Conservation (phyloP, 768 basidiomycete genomes). For the Dictyophora rubrovolvata region DNA sequence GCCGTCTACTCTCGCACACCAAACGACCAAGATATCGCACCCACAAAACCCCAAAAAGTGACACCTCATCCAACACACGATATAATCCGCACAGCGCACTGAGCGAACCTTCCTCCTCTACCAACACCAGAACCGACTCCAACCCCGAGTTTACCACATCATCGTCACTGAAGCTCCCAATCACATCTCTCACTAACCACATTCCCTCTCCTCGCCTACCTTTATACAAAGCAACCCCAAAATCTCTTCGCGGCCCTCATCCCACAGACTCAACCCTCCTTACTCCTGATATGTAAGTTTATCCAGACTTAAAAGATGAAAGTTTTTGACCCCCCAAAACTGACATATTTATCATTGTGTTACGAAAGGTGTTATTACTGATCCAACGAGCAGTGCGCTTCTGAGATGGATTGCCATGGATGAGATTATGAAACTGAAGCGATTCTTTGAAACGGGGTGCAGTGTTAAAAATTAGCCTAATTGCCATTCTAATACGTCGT, state of each 20-base stretch:
- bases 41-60: neutral
- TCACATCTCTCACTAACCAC: conserved; percentile 13
- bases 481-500: no score
- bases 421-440: no score
- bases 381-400: no score
- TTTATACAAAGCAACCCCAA: conserved; percentile 15
- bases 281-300: no score
- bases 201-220: conserved; percentile 17
- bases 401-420: no score
- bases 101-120: conserved; percentile 7
- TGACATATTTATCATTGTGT: no score
- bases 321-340: no score
- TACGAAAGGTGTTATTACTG: no score
- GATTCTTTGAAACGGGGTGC: no score
- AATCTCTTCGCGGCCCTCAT: conserved; percentile 14
- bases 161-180: conserved; percentile 10
- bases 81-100: conserved; percentile 13
- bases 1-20: conserved; percentile 11
- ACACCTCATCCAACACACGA: conserved; percentile 17
- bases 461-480: no score
- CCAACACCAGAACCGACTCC: neutral
- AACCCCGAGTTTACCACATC: neutral
- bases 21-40: neutral
- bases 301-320: no score
- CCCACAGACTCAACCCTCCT: conserved; percentile 17